Base-by-base conservation (phyloP, 208 protist genomes). In the Crithidia expoeki region DNA sequence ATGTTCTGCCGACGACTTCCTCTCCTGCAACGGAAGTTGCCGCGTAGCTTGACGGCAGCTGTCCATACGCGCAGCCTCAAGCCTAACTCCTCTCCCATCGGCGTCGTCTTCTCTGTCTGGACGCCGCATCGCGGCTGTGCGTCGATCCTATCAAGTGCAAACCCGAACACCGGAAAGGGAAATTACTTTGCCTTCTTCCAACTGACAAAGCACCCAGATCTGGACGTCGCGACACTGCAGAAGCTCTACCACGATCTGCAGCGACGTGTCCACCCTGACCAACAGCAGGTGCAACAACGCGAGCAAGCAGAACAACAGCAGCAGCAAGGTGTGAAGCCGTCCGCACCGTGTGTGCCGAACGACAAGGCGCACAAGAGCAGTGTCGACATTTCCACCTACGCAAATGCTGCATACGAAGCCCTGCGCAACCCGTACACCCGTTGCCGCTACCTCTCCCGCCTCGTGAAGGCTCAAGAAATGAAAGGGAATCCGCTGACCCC, bases 181-280 rank as follows among this genome's bases (percentile, higher is more conserved):
- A 96, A 88, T 68, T 94, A 81, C 70, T 96, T 94, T 63, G 64
- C 80, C 38, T 93, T 89, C 59, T 92, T 93, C 52, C 56, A n/a
- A 30, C 57, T 96, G 6, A 59, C 70, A 28, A 58, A 66, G 47
- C 76, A 78, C 4, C 86, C 88, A 14, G 80, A 80, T 12, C 32
- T 96, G 19, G 69, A 90, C 58, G 81, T 61, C n/a, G 60, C 72
- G 16, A 73, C 33, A 4, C 76, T 96, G 38, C 88, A 96, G 71
- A 85, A 80, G 23, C 73, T 47, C 19, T 96, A 94, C 66, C 88
- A 96, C 79, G 46, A 68, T 36, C 75, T 96, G 51, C 91, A 96
- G 79, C 77, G 78, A 10, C 76, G 72, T 21, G 83, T 96, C 28
- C 91, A 96, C 60, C 91, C 91, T 3, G 91, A 96, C 61, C 79